Evolutionary conservation across 768 basidiomycete species (phyloP), one percentile per base, ranked within the genome.

Genomic region (Termitomyces sp.): DNA sequence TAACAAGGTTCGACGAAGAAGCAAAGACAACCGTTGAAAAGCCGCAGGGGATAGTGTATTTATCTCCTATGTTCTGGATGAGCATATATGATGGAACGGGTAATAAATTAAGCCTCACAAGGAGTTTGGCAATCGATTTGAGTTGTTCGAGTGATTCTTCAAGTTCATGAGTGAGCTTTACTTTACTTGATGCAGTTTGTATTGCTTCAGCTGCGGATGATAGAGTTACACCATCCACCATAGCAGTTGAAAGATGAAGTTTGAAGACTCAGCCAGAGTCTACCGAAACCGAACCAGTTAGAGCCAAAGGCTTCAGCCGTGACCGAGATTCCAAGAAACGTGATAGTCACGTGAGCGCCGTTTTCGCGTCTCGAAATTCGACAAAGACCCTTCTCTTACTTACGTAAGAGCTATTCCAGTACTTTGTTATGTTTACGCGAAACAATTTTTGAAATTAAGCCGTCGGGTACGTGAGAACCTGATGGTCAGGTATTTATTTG

Each of bases 1-100:
- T 42, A 75, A 59, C 39, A 84, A 64, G 24, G 73, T 72, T 41
- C 69, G 64, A 54, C 81, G 76, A 45, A 85, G 71, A 51, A 77
- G 67, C 4, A 66, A 62, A 5, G 70, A 62, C 47, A 85, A 67
- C 55, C 72, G 76, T 26, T 64, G 65, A n/a, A 75, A 65, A 24
- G 71, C 70, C 54, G 71, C 62, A n/a, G 67, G 44, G 15, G 79
- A 76, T 15, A 74, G 64, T 3, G 70, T 57, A 2, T 75, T 71
- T 0, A 73, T 69, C 51, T 78, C 74, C 80, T 82, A 39, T n/a
- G 16, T n/a, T n/a, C 46, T 55, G 26, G 51, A 48, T 50, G 46
- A 45, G 60, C 9, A 46, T 22, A 46, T 34, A 34, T 56, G 6
- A 26, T 42, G 33, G 7, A 1, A 42, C 22, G 29, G 37, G 36